A percentile compares a stretch with the other conserved stretches of the same genome.
These are phyloP conservation scores for Fusarium albidum DNA, from an alignment of 2,329 filamentous ascomycete species.

Conservation along the genomic window DNA sequence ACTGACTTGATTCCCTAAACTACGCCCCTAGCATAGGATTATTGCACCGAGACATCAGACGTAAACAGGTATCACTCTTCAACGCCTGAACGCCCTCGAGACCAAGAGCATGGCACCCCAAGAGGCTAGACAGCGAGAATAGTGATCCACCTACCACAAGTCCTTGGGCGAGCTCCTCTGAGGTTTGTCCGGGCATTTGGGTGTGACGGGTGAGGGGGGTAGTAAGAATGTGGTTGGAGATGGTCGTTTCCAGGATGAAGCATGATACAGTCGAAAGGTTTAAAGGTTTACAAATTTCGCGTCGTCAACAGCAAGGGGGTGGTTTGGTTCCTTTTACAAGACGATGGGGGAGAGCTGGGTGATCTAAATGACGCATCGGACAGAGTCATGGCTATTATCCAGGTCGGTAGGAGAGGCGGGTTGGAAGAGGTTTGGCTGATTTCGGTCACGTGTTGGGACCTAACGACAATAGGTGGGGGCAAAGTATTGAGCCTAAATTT, in stretches of 20 bases:
- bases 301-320: neutral
- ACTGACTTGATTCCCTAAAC: neutral
- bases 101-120: neutral
- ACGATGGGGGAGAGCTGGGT: slow-evolving; percentile 12
- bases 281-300: neutral
- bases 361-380: slow-evolving; percentile 27
- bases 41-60: neutral
- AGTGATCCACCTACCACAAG: slow-evolving; percentile 41
- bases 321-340: neutral
- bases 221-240: slow-evolving; percentile 17
- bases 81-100: neutral
- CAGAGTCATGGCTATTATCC: slow-evolving; percentile 28
- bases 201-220: no score
- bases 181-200: slow-evolving; percentile 35
- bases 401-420: slow-evolving; percentile 18
- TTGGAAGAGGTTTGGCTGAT: slow-evolving; percentile 7
- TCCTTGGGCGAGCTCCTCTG: slow-evolving; percentile 37
- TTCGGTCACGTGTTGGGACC: slow-evolving; percentile 23
- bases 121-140: neutral
- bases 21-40: slow-evolving; percentile 1
- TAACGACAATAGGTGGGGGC: neutral
- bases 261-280: slow-evolving; percentile 29
- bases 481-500: neutral
- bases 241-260: slow-evolving; percentile 24
- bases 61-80: neutral